Base-by-base conservation (phyloP, 1,284 basidiomycete genomes). In the Pascua guehoae region DNA sequence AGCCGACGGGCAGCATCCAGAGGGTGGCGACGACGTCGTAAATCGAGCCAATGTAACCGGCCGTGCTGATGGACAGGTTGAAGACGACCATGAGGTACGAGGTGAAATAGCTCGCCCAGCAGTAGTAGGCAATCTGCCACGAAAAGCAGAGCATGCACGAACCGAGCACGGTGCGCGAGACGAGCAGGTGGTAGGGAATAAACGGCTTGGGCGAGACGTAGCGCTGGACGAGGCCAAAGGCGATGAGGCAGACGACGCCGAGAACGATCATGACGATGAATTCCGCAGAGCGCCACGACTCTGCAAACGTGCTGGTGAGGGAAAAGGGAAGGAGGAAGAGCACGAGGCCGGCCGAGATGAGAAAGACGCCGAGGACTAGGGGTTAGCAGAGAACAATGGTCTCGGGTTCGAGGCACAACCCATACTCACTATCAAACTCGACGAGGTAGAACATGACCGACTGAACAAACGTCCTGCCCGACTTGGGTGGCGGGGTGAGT, bases 181-280 rank as follows among this genome's bases (percentile, higher is more conserved):
- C 64, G 46, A 80, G 66, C 12, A 77, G 68, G 47, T 60, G 59
- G 64, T 67, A 77, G 11, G 78, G 73, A 41, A 78, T 62, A 50
- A 78, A 66, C 1, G 78, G 77, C 53, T 67, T 60, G 46, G 63
- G 67, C 18, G 68, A 56, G 8, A 74, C 64, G 53, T 66, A 76
- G 56, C 60, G 58, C 61, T 79, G 71, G 66, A 71, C 71, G 36
- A 73, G 17, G 24, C 64, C 65, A 56, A 79, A 78, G 7, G 63
- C 61, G 44, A 73, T 65, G 36, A 79, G 66, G 47, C 60, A 61
- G 43, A 72, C 52, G 47, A 76, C 46, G 18, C 77, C 77, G 52
- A 80, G 55, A 53, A 79, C 74, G 46, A 79, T 64, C 65, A 73
- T 74, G 41, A 66, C 69, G 54, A 79, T 79, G 61, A 78, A 69